Evolutionary conservation across 2,329 filamentous ascomycete genomes (phyloP).

Genomic region (Verticillium klebahnii): DNA sequence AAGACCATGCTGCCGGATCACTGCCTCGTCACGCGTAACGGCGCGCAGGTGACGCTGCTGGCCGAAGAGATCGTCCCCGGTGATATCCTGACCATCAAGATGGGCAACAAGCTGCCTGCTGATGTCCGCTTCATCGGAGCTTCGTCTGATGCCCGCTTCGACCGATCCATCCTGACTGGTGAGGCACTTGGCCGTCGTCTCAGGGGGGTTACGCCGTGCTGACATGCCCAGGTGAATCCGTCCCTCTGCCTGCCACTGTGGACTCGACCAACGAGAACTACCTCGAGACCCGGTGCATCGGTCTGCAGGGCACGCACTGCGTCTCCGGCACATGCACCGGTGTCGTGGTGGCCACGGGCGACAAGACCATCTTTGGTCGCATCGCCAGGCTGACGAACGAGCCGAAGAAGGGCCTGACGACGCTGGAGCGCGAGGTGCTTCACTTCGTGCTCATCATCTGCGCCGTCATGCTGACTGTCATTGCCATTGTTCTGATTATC

Average conservation of each 20-base stretch:
- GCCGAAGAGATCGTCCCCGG: slow-evolving; percentile 65
- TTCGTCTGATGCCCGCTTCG: slow-evolving; percentile 66
- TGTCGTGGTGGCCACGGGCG: slow-evolving; percentile 67
- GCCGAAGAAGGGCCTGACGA: slow-evolving; percentile 62
- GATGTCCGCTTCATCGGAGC: slow-evolving; percentile 67
- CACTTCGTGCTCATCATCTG: slow-evolving; percentile 71
- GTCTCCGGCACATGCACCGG: slow-evolving; percentile 63
- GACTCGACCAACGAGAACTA: slow-evolving; percentile 69
- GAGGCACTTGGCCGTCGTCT: slow-evolving; percentile 11
- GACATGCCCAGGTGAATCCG: slow-evolving; percentile 50
- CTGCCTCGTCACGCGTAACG: slow-evolving; percentile 61
- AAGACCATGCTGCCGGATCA: slow-evolving; percentile 75
- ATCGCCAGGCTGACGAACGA: slow-evolving; percentile 69
- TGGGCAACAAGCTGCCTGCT: slow-evolving; percentile 69
- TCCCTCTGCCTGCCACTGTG: slow-evolving; percentile 58
- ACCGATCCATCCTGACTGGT: slow-evolving; percentile 69
- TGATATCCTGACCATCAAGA: slow-evolving; percentile 63
- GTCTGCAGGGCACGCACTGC: slow-evolving; percentile 75
- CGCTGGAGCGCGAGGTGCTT: slow-evolving; percentile 67
- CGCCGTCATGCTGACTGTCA: slow-evolving; percentile 53
- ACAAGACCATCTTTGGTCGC: slow-evolving; percentile 69
- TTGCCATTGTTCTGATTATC: slow-evolving; percentile 54
- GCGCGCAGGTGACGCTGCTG: slow-evolving; percentile 40
- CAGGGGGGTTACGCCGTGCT: not conserved
- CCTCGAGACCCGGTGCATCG: slow-evolving; percentile 71